Evolutionary conservation across 2,329 filamentous ascomycete species (phyloP).

Genomic region (Sphaerostilbella broomeana): DNA sequence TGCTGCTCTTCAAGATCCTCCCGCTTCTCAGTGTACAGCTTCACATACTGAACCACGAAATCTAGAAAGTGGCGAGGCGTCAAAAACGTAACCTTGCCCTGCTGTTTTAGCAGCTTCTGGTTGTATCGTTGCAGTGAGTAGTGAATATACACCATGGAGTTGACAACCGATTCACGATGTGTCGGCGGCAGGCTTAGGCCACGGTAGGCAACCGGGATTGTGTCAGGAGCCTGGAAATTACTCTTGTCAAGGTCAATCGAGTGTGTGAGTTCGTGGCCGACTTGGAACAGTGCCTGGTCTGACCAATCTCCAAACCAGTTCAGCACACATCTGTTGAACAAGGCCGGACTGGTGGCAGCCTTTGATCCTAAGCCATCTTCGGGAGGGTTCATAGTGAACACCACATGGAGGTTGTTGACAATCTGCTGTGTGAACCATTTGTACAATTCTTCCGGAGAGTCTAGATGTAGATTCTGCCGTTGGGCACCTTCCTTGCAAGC

Average conservation of each 20-base stretch:
- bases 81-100: constrained; percentile 85
- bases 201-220: constrained; percentile 86
- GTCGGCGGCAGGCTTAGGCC: constrained; percentile 77
- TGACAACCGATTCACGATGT: constrained; percentile 87
- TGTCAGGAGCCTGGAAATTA: constrained; percentile 80
- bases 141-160: constrained; percentile 98
- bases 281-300: constrained; percentile 96
- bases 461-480: constrained; percentile 85
- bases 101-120: constrained; percentile 77
- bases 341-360: constrained; percentile 90
- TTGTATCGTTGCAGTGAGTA: constrained; percentile 92
- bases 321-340: constrained; percentile 99
- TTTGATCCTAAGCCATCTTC: constrained; percentile 92
- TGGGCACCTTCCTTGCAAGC: constrained; percentile 98
- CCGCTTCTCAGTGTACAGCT: constrained; percentile 94
- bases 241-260: constrained; percentile 91
- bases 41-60: constrained; percentile 96
- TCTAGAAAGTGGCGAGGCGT: constrained; percentile 96
- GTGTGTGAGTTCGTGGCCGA: constrained; percentile 89
- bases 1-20: constrained; percentile 98
- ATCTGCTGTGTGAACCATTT: constrained; percentile 99
- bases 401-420: constrained; percentile 96
- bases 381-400: constrained; percentile 99
- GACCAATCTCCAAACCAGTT: constrained; percentile 99
- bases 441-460: constrained; percentile 98